Evolutionary conservation across 1,284 basidiomycete genomes (phyloP).

Genomic region (Phellopilus nigrolimitatus): DNA sequence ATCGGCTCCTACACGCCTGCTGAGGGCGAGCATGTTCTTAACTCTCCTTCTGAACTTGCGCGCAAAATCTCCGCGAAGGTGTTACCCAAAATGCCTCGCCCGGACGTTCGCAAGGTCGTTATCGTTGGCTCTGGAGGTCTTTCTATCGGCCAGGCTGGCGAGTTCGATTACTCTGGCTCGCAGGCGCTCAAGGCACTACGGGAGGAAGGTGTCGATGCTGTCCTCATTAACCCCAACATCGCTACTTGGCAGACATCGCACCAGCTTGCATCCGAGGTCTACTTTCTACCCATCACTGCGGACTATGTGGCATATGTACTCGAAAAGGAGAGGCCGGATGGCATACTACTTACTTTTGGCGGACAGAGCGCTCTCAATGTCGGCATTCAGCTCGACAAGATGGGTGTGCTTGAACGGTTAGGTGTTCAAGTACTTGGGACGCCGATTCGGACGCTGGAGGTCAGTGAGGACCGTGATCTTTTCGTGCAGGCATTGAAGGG

Average conservation of each 20-base stretch:
- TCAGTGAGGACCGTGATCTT: constrained; percentile 95
- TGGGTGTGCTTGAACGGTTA: constrained; percentile 94
- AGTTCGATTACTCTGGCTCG: constrained; percentile 99
- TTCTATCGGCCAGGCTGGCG: constrained; percentile 97
- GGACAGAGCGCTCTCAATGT: constrained; percentile 98
- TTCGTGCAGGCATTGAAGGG: constrained; percentile 97
- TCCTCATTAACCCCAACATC: constrained; percentile 97
- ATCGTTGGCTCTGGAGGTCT: constrained; percentile 97
- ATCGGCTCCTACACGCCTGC: constrained; percentile 68
- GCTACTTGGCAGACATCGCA: constrained; percentile 98
- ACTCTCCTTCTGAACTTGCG: constrained; percentile 89
- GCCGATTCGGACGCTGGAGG: constrained; percentile 90
- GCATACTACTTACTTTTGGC: constrained; percentile 96
- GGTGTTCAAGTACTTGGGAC: constrained; percentile 96
- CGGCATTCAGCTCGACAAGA: constrained; percentile 94
- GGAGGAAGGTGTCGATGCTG: constrained; percentile 92
- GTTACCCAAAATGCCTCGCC: constrained; percentile 78
- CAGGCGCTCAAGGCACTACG: constrained; percentile 98
- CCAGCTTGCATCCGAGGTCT: constrained; percentile 93
- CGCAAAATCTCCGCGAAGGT: constrained; percentile 89
- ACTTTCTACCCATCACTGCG: constrained; percentile 94
- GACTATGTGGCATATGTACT: constrained; percentile 99
- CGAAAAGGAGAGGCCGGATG: constrained; percentile 97
- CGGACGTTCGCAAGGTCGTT: constrained; percentile 92
- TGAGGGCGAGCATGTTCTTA: constrained; percentile 79